Conservation (phyloP, 2,329 filamentous ascomycete genomes). For the Trichophyton schoenleinii region DNA sequence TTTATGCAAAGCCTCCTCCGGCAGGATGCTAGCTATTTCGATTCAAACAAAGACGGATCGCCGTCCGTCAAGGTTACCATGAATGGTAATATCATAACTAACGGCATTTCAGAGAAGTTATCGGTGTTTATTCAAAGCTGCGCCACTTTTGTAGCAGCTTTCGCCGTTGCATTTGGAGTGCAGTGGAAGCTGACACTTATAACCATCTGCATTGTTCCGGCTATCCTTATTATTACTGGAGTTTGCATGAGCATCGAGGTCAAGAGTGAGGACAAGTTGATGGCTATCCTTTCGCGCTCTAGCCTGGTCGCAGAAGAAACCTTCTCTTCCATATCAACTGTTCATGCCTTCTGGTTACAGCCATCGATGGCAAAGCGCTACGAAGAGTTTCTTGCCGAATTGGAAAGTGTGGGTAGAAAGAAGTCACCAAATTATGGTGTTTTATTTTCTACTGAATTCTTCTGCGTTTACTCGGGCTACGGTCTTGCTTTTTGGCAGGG, state of each 20-base stretch:
- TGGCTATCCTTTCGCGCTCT: not conserved
- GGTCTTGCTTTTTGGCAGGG: constrained; percentile 54
- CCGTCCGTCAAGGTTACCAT: constrained; percentile 75
- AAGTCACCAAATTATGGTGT: not conserved
- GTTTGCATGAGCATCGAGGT: not conserved
- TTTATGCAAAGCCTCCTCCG: constrained; percentile 64
- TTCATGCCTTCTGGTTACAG: not conserved
- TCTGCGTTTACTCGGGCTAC: not conserved
- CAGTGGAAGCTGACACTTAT: not conserved
- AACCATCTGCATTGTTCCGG: not conserved
- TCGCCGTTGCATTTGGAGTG: not conserved
- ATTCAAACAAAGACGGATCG: constrained; percentile 71
- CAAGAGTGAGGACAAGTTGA: not conserved
- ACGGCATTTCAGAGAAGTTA: constrained; percentile 73
- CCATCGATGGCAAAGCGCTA: not conserved
- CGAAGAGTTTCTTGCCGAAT: not conserved
- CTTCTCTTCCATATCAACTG: not conserved
- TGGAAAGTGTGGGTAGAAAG: not conserved
- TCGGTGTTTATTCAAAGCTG: constrained; percentile 32
- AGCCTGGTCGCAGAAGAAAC: not conserved
- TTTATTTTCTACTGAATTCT: not conserved
- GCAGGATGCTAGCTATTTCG: constrained; percentile 75
- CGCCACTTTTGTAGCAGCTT: not conserved
- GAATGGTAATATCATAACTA: constrained; percentile 72
- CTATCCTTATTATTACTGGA: not conserved